Conservation (phyloP, 257 asterid species). For the Solanum peruvianum region DNA sequence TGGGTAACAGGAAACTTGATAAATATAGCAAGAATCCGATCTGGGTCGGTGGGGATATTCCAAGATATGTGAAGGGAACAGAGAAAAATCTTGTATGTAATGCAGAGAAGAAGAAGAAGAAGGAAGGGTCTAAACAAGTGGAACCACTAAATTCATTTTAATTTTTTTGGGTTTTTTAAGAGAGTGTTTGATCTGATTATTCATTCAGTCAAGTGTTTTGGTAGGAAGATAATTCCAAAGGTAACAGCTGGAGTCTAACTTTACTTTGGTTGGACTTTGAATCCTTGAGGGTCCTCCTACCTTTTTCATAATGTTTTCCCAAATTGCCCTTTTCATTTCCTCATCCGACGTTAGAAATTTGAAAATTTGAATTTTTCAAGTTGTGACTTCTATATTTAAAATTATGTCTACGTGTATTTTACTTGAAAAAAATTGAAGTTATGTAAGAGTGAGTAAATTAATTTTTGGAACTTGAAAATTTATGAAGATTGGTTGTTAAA, state of each 20-base stretch:
- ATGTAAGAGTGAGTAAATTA: neutral
- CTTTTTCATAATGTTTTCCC: neutral
- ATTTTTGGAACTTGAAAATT: neutral
- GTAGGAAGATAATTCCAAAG: constrained; percentile 8
- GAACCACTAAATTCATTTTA: neutral
- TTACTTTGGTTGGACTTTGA: neutral
- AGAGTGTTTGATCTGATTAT: neutral
- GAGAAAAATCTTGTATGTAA: neutral
- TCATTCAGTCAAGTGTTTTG: neutral
- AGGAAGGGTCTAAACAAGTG: neutral
- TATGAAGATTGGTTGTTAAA: neutral
- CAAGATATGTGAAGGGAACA: neutral
- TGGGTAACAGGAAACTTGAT: constrained; percentile 16
- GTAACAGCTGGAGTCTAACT: neutral
- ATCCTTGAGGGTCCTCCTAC: neutral
- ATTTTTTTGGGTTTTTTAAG: neutral
- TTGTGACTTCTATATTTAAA: no score
- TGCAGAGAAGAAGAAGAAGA: neutral
- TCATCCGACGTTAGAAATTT: neutral
- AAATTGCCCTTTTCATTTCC: neutral
- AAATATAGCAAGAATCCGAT: constrained; percentile 17
- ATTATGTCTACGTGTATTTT: neutral
- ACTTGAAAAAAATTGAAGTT: no score
- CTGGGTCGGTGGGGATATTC: constrained; percentile 10
- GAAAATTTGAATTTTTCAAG: neutral